These are phyloP conservation scores for Apiospora koreana DNA, from an alignment of 2,329 filamentous ascomycete species.

Conservation along the genomic window DNA sequence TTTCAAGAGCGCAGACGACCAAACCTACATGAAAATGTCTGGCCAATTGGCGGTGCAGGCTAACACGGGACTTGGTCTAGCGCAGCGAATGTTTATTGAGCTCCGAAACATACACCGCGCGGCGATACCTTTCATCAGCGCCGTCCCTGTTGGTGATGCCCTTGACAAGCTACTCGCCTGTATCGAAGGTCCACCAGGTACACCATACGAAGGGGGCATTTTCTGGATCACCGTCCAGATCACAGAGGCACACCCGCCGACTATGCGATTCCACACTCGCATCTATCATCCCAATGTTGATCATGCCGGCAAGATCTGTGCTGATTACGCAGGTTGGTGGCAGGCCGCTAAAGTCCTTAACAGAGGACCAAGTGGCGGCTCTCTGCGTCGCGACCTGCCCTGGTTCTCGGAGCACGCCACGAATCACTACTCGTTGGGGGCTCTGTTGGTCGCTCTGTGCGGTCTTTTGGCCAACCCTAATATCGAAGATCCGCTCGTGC, in stretches of 20 bases:
- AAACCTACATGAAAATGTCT: neutral
- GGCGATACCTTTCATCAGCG: neutral
- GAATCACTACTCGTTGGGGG: neutral
- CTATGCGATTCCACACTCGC: neutral
- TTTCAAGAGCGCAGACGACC: neutral
- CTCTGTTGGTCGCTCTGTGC: neutral
- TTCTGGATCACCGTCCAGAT: neutral
- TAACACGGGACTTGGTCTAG: neutral
- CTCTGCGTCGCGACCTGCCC: neutral
- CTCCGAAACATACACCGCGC: neutral
- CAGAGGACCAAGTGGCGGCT: neutral
- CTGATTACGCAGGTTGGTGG: neutral
- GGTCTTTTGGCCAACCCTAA: neutral
- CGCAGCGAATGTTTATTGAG: neutral
- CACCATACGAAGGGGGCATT: slow-evolving; percentile 20
- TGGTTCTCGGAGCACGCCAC: neutral
- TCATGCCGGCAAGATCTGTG: neutral
- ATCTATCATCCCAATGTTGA: neutral
- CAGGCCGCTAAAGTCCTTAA: neutral
- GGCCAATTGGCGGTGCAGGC: neutral
- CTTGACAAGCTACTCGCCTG: slow-evolving; percentile 24
- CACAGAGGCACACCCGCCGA: neutral
- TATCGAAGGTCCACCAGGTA: slow-evolving; percentile 28
- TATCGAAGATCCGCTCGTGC: neutral
- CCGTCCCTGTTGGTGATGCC: slow-evolving; percentile 20